These are phyloP conservation scores for Claviceps africana DNA, from an alignment of 2,329 filamentous ascomycete species.

Conservation along the genomic window DNA sequence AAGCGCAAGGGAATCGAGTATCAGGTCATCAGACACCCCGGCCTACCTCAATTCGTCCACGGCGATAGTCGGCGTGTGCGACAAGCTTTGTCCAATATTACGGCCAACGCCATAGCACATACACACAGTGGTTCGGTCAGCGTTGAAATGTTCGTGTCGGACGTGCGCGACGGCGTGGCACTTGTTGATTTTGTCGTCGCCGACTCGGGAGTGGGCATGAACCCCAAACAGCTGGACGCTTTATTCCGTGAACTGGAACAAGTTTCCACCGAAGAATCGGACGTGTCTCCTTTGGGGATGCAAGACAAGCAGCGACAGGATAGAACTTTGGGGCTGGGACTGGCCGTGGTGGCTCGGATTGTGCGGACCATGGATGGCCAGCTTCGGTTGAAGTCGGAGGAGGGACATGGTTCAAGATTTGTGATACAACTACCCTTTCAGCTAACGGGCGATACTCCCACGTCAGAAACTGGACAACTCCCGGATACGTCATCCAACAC, in stretches of 20 bases:
- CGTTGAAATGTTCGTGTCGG: conserved; percentile 53
- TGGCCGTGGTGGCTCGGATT: conserved; percentile 78
- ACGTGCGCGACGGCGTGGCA: conserved; percentile 37
- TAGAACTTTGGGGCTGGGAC: conserved; percentile 57
- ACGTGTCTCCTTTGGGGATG: conserved; percentile 13
- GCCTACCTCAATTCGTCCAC: conserved; percentile 55
- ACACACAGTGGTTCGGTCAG: conserved; percentile 54
- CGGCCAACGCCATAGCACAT: conserved; percentile 72
- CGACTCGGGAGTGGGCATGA: conserved; percentile 67
- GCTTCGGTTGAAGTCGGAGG: conserved; percentile 68
- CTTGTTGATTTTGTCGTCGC: conserved; percentile 61
- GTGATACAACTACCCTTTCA: conserved; percentile 67
- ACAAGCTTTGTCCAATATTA: conserved; percentile 70
- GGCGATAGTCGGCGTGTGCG: conserved; percentile 71
- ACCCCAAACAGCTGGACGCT: conserved; percentile 40
- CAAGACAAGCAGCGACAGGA: conserved; percentile 17
- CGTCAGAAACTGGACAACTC: conserved; percentile 8
- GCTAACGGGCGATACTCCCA: conserved; percentile 31
- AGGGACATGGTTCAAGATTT: conserved; percentile 70
- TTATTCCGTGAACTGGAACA: conserved; percentile 46
- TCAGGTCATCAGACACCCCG: conserved; percentile 50
- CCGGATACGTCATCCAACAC: conserved; percentile 3
- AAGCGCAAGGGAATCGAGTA: conserved; percentile 62
- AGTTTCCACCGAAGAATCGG: conserved; percentile 33
- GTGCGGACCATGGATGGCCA: conserved; percentile 87